Base-by-base conservation (phyloP, 228 moss, liverwort and hornwort species). In the Sphagnum fallax region DNA sequence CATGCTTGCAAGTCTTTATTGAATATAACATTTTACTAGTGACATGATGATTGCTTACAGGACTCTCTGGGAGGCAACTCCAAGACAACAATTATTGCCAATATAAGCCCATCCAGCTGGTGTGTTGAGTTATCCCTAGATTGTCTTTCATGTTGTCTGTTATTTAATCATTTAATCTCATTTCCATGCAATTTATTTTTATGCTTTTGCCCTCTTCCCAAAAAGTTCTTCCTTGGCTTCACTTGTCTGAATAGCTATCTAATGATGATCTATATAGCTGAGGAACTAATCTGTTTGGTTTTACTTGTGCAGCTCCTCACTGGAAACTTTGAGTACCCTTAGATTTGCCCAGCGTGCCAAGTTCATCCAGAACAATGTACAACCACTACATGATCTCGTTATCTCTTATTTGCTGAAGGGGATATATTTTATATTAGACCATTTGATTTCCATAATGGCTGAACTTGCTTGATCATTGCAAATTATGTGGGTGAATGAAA, bases 11-110 rank as follows among this genome's bases (percentile, higher is more conserved):
- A 32, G 32, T 32, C 32, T 32, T 32, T 32, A 32, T 32, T 32
- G 32, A 32, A 32, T 32, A 32, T 32, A 32, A 32, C 32, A 32
- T 32, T 32, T 32, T 32, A 32, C 32, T 32, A 32, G 32, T 32
- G 32, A 32, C 32, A 32, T 32, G 32, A 32, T 32, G 32, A 32
- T 32, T 32, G 32, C 32, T 32, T 32, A 76, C 88, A 98, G 93
- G 97, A 98, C 73, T 98, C 97, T 14, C 88, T 98, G 48, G 97
- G 97, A 58, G 97, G 97, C 70, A 98, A 98, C 75, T 98, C 97
- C 7, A 98, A 98, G 76, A 98, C 97, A 53, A 93, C 87, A 14
- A 91, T 98, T 72, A 89, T 98, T 49, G 93, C 97, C 16, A 98
- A 98, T 66, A 88, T 98, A 67, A 90, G 96, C 68, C 92, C 96